Base-by-base conservation (phyloP, 2,329 filamentous ascomycete genomes). In the Mycocentrospora acerina region DNA sequence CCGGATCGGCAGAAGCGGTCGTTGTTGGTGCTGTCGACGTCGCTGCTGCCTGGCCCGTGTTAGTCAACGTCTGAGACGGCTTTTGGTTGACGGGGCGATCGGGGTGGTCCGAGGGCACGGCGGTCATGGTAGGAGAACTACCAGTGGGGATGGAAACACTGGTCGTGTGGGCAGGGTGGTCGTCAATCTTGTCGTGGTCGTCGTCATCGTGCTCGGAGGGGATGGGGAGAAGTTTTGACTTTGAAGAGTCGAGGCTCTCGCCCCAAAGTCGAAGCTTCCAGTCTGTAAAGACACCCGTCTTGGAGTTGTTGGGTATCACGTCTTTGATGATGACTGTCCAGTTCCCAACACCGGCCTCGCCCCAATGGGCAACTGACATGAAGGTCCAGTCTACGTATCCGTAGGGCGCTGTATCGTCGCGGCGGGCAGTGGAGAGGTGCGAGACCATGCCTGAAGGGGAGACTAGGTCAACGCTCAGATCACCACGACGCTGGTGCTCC, bases 301-400 rank as follows among this genome's bases (percentile, higher is more conserved):
- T 74, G 4, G 85, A 78, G 62, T 98, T 96, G 43, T 85, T 78
- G 17, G 53, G 32, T 13, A 80, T 74, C 14, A 85, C 86, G 63
- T 98, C 93, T 57, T 90, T 93, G 58, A 97, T 82, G 34, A 96
- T 74, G 26, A 98, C 78, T 0, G 86, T 95, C 93, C 93, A 98
- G 15, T 81, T 90, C 35, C 93, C 93, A 40, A 90, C 68, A 42
- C 90, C 90, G 29, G 79, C 78, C 69, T 98, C 93, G 32, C 93
- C 93, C 89, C 90, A 98, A 66, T 98, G 93, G 48, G 85, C 90
- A 25, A 98, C 93, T 46, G 85, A 94, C 93, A 98, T 98, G 59
- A 98, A 98, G 0, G 91, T 97, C 93, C 93, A 98, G 70, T 97
- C 89, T 25, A 83, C 73, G 64, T 97, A 98, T 7, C 93, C 93